Evolutionary conservation across 768 basidiomycete species (phyloP).

Genomic region (Hericium erinaceus): DNA sequence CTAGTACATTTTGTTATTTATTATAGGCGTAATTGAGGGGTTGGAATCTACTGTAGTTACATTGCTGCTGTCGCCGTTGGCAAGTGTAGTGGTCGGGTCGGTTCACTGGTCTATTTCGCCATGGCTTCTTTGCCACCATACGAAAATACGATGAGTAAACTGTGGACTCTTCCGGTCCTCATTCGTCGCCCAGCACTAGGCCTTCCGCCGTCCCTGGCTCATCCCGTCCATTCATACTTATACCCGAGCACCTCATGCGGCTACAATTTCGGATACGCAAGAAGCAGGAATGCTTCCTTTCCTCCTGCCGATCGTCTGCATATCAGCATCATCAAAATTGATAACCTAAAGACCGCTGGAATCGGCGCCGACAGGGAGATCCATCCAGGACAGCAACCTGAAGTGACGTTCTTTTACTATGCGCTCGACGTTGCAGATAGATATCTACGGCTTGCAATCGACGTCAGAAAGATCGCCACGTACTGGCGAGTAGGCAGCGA

Average conservation of each 20-base stretch:
- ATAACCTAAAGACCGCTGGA: constrained; percentile 21
- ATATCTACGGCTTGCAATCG: not conserved
- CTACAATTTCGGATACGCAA: constrained; percentile 12
- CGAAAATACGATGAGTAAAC: no score
- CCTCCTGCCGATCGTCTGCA: constrained; percentile 30
- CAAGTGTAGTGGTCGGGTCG: no score
- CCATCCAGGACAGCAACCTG: constrained; percentile 10
- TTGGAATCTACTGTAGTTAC: no score
- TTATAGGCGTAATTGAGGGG: no score
- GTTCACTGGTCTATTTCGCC: no score
- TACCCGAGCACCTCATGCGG: constrained; percentile 31
- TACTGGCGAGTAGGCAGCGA: constrained; percentile 57
- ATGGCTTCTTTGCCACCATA: no score
- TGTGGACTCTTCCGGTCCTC: no score
- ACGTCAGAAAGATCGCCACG: not conserved
- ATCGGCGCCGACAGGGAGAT: no score
- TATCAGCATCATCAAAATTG: constrained; percentile 28
- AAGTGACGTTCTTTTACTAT: constrained; percentile 41
- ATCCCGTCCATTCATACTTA: constrained; percentile 35
- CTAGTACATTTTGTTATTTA: no score
- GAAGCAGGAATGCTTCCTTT: constrained; percentile 30
- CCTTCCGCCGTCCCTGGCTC: constrained; percentile 29
- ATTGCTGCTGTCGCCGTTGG: no score
- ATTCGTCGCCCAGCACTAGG: constrained; percentile 9
- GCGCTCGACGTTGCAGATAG: constrained; percentile 24